Conservation (phyloP, 2,329 filamentous ascomycete species). For the Aspergillus jensenii region DNA sequence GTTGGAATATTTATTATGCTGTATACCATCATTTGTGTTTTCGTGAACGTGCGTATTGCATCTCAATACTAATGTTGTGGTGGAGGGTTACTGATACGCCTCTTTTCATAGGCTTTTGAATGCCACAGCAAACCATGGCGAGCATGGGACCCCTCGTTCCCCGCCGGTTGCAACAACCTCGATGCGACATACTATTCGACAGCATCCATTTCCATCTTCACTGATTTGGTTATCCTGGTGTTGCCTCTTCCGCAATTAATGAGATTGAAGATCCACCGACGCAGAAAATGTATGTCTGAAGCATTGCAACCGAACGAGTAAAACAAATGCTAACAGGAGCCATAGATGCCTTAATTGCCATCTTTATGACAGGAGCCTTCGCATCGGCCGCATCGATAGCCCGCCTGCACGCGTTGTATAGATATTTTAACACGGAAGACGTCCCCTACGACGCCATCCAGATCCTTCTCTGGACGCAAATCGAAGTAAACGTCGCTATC, state of each 20-base stretch:
- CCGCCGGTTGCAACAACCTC: slow-evolving; percentile 11
- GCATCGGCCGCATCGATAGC: slow-evolving; percentile 15
- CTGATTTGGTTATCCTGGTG: slow-evolving; percentile 12
- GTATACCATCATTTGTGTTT: slow-evolving; percentile 9
- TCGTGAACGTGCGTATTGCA: slow-evolving; percentile 4
- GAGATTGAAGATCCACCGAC: slow-evolving; percentile 7
- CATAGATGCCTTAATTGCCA: slow-evolving; percentile 10
- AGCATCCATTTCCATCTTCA: slow-evolving; percentile 11
- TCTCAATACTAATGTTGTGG: background rate
- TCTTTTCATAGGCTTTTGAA: slow-evolving; percentile 12
- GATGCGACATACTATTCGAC: slow-evolving; percentile 10
- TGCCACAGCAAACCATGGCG: slow-evolving; percentile 17
- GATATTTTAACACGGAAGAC: slow-evolving; percentile 13
- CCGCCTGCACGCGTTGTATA: slow-evolving; percentile 15
- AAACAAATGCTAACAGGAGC: background rate
- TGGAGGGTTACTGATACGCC: background rate
- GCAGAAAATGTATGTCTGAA: slow-evolving; percentile 8
- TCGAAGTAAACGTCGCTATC: slow-evolving; percentile 18
- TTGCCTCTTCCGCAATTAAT: slow-evolving; percentile 13
- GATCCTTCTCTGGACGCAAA: slow-evolving; percentile 13
- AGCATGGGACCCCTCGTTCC: slow-evolving; percentile 13
- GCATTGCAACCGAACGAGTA: background rate
- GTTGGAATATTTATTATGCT: slow-evolving; percentile 7
- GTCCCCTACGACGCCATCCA: slow-evolving; percentile 10
- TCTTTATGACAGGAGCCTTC: slow-evolving; percentile 14